Base-by-base conservation (phyloP, 2,329 filamentous ascomycete genomes). In the Fusarium albosuccineum region DNA sequence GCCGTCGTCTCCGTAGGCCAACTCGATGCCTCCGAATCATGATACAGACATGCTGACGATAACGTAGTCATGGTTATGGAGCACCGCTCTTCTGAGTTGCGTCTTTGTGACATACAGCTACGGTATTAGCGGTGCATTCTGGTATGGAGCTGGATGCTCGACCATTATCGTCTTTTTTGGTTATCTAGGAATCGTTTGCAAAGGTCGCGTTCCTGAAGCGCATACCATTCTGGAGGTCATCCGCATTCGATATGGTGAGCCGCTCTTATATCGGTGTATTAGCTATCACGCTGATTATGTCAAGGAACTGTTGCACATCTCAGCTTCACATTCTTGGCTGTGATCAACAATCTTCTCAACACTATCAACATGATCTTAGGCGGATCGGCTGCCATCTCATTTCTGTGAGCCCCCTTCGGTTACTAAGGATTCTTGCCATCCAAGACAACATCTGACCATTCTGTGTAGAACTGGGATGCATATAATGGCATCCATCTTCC, bases 301-400 rank as follows among this genome's bases (percentile, higher is more conserved):
- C 16, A 3, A 52, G 93, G 94, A 66, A 78, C 78, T 1, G 62
- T 79, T 8, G 89, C 92, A 0, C 94, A 97, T 74, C 79, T 89
- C 9, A 91, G 93, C 5, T 97, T 93, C 76, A 91, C 93, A 66
- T 83, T 91, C 2, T 96, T 97, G 68, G 92, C 91, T 33, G 80
- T 96, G 29, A 89, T 92, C 78, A 97, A 93, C 45, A 94, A 95
- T 73, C 91, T 96, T 36, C 85, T 97, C 13, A 93, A 97, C 37
- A 94, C 92, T 3, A 89, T 93, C 51, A 96, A 96, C 92, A 82
- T 97, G 61, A 86, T 97, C 62, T 92, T 93, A 13, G 94, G 94
- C 61, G 93, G 93, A 45, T 73, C 78, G 3, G 77, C 79, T 5
- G 93, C 94, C 1, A 86, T 81, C 45, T 76, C 76, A 22, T 77